These are phyloP conservation scores for Metschnikowia gelsemii DNA, from an alignment of 805 yeast genomes.

Conservation along the genomic window DNA sequence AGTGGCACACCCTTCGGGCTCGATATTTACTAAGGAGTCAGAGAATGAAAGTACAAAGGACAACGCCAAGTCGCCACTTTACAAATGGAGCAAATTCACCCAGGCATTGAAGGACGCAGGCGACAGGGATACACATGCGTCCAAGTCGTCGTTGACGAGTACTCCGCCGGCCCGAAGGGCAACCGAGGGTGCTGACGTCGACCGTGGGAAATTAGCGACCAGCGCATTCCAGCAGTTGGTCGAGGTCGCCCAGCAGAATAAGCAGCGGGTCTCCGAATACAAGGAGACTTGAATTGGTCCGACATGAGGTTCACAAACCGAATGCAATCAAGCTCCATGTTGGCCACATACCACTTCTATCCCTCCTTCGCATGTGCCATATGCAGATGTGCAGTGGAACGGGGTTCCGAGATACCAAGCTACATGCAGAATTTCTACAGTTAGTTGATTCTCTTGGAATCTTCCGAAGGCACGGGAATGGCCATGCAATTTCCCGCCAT, in stretches of 20 bases:
- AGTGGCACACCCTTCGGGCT: slow-evolving; percentile 1
- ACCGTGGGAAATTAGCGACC: slow-evolving; percentile 39
- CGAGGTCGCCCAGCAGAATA: slow-evolving; percentile 61
- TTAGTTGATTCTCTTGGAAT: too few species aligned
- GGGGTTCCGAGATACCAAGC: too few species aligned
- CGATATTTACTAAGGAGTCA: slow-evolving; percentile 2
- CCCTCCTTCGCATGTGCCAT: too few species aligned
- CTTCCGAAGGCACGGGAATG: too few species aligned
- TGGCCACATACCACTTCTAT: too few species aligned
- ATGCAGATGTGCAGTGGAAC: too few species aligned
- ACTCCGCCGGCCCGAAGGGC: slow-evolving; percentile 9
- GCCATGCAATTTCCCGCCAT: too few species aligned
- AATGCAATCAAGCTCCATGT: too few species aligned
- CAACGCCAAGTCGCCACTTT: slow-evolving; percentile 16
- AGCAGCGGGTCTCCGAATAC: slow-evolving; percentile 41
- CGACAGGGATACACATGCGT: slow-evolving; percentile 14
- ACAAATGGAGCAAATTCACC: slow-evolving; percentile 32
- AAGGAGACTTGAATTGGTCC: slow-evolving; percentile 6
- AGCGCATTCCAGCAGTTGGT: slow-evolving; percentile 70
- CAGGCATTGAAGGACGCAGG: slow-evolving; percentile 24
- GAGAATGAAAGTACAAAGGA: slow-evolving; percentile 12
- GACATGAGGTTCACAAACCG: too few species aligned
- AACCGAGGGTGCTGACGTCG: background rate
- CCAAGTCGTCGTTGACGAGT: slow-evolving; percentile 26
- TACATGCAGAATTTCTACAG: too few species aligned